Conservation (phyloP, 1,284 basidiomycete genomes). For the Cryptococcus sp. region DNA sequence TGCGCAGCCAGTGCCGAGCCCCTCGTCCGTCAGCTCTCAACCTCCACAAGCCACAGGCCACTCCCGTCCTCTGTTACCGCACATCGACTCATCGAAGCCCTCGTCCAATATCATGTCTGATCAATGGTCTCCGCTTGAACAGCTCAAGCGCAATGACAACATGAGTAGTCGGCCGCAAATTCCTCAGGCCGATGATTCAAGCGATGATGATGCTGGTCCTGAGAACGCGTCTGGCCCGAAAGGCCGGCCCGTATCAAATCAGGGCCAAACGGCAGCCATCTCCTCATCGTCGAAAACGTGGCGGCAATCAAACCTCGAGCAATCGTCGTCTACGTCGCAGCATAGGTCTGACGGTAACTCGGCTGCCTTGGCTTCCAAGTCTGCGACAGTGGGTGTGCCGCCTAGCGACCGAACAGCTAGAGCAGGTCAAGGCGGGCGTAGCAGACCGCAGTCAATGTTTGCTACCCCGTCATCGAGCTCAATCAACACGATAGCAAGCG, state of each 20-base stretch:
- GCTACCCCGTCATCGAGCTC: conserved; percentile 18
- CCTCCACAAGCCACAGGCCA: conserved; percentile 17
- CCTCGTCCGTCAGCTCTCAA: conserved; percentile 7
- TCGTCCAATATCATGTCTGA: conserved; percentile 37
- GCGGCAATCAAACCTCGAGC: background rate
- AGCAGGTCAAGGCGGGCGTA: conserved; percentile 8
- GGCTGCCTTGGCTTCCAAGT: conserved; percentile 6
- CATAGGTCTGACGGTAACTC: conserved; percentile 1
- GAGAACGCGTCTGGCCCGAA: conserved; percentile 27
- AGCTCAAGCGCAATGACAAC: background rate
- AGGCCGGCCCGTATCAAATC: conserved; percentile 1
- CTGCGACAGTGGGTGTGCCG: conserved; percentile 6
- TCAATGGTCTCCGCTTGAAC: conserved; percentile 39
- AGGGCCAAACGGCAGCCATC: background rate
- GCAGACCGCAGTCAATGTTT: conserved; percentile 36
- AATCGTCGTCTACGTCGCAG: background rate
- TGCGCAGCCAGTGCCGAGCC: conserved; percentile 3
- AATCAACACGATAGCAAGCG: conserved; percentile 1
- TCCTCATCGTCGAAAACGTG: conserved; percentile 3
- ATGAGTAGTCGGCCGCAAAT: background rate
- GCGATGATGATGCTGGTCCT: conserved; percentile 41
- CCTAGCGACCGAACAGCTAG: background rate
- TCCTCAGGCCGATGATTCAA: conserved; percentile 29
- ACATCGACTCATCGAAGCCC: conserved; percentile 22
- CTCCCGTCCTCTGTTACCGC: conserved; percentile 15